A percentile compares a stretch with the other conserved stretches of the same genome.
Conservation (phyloP, 1,284 basidiomycete genomes). For the Afroboletus lepidellus region DNA sequence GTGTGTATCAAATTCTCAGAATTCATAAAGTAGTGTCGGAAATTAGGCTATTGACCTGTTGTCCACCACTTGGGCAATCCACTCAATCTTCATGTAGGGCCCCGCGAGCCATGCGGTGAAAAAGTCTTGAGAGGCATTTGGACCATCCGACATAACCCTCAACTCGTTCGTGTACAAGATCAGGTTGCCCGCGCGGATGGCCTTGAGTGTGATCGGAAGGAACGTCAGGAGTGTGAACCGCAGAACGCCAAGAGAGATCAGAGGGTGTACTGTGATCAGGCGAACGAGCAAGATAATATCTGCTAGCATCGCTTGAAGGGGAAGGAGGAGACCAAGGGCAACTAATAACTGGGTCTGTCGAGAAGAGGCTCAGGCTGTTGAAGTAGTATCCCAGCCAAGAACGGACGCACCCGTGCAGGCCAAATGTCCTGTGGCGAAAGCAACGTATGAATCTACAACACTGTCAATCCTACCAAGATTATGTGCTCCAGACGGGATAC, state of each 20-base stretch:
- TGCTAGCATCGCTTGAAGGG: conserved; percentile 16
- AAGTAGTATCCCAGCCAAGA: not conserved
- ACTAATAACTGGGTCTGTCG: conserved; percentile 7
- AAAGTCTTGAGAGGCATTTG: not conserved
- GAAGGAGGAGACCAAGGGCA: conserved; percentile 8
- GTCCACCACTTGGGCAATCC: conserved; percentile 23
- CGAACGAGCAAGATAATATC: conserved; percentile 23
- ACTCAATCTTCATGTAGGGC: conserved; percentile 23
- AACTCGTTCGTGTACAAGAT: conserved; percentile 10
- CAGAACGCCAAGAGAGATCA: conserved; percentile 10
- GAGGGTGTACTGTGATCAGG: conserved; percentile 18
- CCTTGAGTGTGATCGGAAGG: conserved; percentile 18
- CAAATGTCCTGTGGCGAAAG: conserved; percentile 8
- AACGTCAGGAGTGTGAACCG: conserved; percentile 15
- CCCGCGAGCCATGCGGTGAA: conserved; percentile 4
- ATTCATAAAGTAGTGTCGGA: not conserved
- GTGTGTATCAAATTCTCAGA: not conserved
- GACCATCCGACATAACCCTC: not conserved
- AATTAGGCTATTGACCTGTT: conserved; percentile 12
- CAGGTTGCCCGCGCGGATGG: conserved; percentile 15
- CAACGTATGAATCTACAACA: conserved; percentile 15
- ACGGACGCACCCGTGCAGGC: conserved; percentile 9
- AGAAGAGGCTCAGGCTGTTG: not conserved
- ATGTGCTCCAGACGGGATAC: not conserved
- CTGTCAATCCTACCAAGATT: not conserved